A percentile compares a stretch with the other conserved stretches of the same genome.
These are phyloP conservation scores for Auriculariales sp. DNA, from an alignment of 768 basidiomycete species.

Conservation along the genomic window DNA sequence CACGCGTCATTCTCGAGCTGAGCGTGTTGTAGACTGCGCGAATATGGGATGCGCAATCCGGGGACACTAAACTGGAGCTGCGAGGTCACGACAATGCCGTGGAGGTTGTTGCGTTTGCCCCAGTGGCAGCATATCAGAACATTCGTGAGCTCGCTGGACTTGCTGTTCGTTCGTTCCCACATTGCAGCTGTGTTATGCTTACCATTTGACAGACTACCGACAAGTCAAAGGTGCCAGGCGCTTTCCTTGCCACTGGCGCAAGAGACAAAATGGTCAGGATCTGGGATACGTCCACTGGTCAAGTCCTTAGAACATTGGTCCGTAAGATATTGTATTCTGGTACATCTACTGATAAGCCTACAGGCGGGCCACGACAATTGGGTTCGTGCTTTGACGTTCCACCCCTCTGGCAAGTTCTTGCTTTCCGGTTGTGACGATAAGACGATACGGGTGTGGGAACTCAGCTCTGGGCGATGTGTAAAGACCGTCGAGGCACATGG, in stretches of 20 bases:
- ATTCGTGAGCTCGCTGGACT: slow-evolving; percentile 67
- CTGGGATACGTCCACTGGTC: slow-evolving; percentile 79
- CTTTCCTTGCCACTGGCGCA: slow-evolving; percentile 67
- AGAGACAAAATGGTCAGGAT: slow-evolving; percentile 86
- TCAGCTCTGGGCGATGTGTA: slow-evolving; percentile 69
- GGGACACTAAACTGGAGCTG: slow-evolving; percentile 68
- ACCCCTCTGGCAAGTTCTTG: slow-evolving; percentile 78
- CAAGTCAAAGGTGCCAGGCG: slow-evolving; percentile 19
- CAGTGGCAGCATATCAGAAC: slow-evolving; percentile 54
- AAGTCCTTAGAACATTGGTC: slow-evolving; percentile 64
- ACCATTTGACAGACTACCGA: slow-evolving; percentile 19
- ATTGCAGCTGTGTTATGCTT: background rate
- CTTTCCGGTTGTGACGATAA: slow-evolving; percentile 90
- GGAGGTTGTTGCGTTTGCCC: slow-evolving; percentile 71
- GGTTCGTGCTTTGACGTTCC: slow-evolving; percentile 79
- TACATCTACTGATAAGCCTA: background rate
- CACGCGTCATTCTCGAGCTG: background rate
- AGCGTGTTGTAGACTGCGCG: slow-evolving; percentile 46
- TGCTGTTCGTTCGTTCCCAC: slow-evolving; percentile 24
- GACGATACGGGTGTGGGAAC: slow-evolving; percentile 81
- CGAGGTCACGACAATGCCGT: slow-evolving; percentile 82
- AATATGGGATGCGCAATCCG: slow-evolving; percentile 57
- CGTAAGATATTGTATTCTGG: slow-evolving; percentile 11
- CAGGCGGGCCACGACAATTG: slow-evolving; percentile 80
- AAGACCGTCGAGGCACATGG: slow-evolving; percentile 81